A percentile compares a stretch with the other conserved stretches of the same genome.
Conservation (phyloP, 1,284 basidiomycete genomes). For the Ustilago lituana region DNA sequence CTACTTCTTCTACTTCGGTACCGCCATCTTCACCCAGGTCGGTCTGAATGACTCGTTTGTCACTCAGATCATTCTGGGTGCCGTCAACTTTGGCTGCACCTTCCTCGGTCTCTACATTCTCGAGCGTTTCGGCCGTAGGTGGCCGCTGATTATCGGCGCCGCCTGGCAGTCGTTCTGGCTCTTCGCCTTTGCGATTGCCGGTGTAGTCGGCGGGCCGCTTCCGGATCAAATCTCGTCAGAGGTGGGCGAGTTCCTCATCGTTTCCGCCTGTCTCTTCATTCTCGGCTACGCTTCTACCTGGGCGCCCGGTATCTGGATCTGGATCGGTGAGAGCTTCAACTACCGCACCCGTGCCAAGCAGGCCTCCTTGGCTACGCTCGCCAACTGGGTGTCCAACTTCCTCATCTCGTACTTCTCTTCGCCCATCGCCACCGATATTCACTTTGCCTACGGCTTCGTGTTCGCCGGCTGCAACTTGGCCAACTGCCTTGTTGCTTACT, state of each 20-base stretch:
- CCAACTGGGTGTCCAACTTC: conserved; percentile 78
- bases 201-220: conserved; percentile 74
- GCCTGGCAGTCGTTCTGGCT: conserved; percentile 78
- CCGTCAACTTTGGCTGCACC: conserved; percentile 73
- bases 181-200: conserved; percentile 80
- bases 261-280: conserved; percentile 81
- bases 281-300: conserved; percentile 80
- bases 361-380: conserved; percentile 76
- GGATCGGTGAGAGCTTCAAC: conserved; percentile 75
- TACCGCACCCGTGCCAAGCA: conserved; percentile 80
- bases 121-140: conserved; percentile 72
- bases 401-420: conserved; percentile 76
- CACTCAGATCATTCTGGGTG: conserved; percentile 74
- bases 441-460: conserved; percentile 78
- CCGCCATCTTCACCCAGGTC: conserved; percentile 76
- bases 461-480: conserved; percentile 72
- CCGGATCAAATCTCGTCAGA: conserved; percentile 35
- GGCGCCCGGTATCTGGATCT: conserved; percentile 68
- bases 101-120: conserved; percentile 74
- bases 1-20: conserved; percentile 70
- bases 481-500: conserved; percentile 76
- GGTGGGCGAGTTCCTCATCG: conserved; percentile 76
- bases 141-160: conserved; percentile 71
- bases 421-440: conserved; percentile 55
- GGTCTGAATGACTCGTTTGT: conserved; percentile 74